Percentiles rank a stretch among this genome's conserved stretches.
Evolutionary conservation across 805 yeast genomes (phyloP).

Genomic region (Yamadazyma tumulicola): DNA sequence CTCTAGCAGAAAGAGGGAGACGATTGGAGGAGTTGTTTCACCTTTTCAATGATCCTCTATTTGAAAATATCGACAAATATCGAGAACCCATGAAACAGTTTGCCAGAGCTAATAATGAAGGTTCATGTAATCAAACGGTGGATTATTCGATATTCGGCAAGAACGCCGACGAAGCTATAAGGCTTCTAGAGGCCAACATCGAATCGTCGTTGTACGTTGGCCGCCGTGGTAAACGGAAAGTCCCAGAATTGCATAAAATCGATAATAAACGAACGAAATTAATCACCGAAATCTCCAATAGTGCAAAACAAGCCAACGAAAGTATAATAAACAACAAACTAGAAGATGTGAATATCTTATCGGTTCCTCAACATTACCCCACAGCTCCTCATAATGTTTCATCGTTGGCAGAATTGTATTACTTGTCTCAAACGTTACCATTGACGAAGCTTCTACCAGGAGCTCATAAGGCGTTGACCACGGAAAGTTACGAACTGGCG

Average conservation of each 20-base stretch:
- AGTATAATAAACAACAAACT: conserved; percentile 18
- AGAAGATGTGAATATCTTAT: conserved; percentile 32
- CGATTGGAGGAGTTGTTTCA: conserved; percentile 16
- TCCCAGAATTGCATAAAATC: not conserved
- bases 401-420: conserved; percentile 81
- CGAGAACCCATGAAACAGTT: conserved; percentile 2
- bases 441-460: conserved; percentile 75
- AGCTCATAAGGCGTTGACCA: conserved; percentile 80
- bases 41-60: conserved; percentile 17
- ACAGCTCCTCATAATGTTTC: conserved; percentile 37
- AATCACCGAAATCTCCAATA: conserved; percentile 14
- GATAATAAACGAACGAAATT: conserved; percentile 8
- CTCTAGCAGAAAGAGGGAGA: conserved; percentile 10
- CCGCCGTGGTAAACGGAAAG: conserved; percentile 4
- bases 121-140: conserved; percentile 6
- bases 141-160: conserved; percentile 9
- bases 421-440: conserved; percentile 85
- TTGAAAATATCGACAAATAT: conserved; percentile 9
- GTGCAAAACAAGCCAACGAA: conserved; percentile 17
- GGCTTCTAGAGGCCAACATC: conserved; percentile 5
- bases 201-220: conserved; percentile 3
- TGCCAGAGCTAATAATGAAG: conserved; percentile 4
- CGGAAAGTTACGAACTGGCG: conserved; percentile 82
- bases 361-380: conserved; percentile 42
- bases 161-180: conserved; percentile 4